Conservation (phyloP, 2,329 filamentous ascomycete genomes). For the Cadophora malorum region DNA sequence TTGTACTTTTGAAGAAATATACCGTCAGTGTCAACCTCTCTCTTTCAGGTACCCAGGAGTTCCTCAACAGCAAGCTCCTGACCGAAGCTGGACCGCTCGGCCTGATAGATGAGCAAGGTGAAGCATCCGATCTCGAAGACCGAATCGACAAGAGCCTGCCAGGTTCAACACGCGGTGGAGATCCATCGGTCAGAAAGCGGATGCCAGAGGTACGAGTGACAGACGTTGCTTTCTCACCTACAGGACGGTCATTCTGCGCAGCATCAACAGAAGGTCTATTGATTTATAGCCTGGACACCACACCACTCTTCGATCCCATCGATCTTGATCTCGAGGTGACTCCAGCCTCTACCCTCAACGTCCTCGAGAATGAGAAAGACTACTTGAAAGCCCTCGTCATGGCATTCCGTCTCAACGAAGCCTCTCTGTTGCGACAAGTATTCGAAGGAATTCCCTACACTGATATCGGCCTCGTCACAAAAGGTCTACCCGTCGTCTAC, state of each 20-base stretch:
- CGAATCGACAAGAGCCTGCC: constrained; percentile 81
- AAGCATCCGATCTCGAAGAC: constrained; percentile 88
- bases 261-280: constrained; percentile 93
- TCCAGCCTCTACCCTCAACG: constrained; percentile 78
- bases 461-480: constrained; percentile 80
- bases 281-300: constrained; percentile 88
- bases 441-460: constrained; percentile 81
- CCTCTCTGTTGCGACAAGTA: constrained; percentile 79
- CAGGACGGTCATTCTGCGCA: constrained; percentile 89
- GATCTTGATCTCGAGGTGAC: constrained; percentile 95
- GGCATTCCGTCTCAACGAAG: constrained; percentile 94
- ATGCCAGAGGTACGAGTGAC: constrained; percentile 85
- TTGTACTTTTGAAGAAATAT: constrained; percentile 91
- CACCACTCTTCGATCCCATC: constrained; percentile 90
- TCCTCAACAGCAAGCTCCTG: constrained; percentile 88
- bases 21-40: constrained; percentile 97
- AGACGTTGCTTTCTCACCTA: constrained; percentile 85
- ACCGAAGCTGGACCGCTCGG: constrained; percentile 87
- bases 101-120: constrained; percentile 86
- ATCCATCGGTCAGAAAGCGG: constrained; percentile 78
- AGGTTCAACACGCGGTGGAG: constrained; percentile 82
- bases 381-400: constrained; percentile 94
- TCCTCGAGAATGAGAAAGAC: constrained; percentile 72
- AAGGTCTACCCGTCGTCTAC: constrained; percentile 82
- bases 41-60: constrained; percentile 94